phyloP scores from a whole-genome alignment of 345 rosid genomes.

The Citrus glauca region DNA sequence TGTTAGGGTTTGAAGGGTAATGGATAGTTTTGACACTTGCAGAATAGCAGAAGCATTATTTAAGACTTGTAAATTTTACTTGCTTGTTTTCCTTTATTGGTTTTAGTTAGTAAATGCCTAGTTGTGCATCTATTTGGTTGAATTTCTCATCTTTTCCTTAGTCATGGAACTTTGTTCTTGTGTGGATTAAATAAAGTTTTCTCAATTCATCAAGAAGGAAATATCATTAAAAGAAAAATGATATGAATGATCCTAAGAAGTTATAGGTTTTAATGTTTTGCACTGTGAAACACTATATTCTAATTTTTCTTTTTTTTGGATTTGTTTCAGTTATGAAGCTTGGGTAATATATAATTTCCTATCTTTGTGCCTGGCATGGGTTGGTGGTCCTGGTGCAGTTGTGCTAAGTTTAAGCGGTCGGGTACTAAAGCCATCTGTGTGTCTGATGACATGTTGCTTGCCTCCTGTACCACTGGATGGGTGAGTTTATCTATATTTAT shows the following conservation, averaged over 20 bases:
- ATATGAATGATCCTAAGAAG: background rate
- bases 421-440: conserved; percentile 72
- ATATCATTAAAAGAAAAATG: background rate
- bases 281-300: background rate
- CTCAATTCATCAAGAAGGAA: background rate
- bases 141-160: background rate
- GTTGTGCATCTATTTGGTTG: background rate
- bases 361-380: conserved; percentile 94
- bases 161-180: background rate
- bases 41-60: background rate
- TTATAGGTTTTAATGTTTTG: background rate
- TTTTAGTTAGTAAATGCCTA: background rate
- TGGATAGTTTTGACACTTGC: background rate
- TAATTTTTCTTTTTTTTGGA: background rate
- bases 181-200: background rate
- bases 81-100: background rate
- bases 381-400: conserved; percentile 97
- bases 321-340: conserved; percentile 83
- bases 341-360: conserved; percentile 97
- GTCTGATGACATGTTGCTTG: conserved; percentile 89
- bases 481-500: conserved; percentile 33
- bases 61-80: background rate
- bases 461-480: conserved; percentile 87
- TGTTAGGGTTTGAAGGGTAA: background rate
- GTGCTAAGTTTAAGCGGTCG: conserved; percentile 89